Evolutionary conservation across 2,329 filamentous ascomycete genomes (phyloP).

Genomic region (Magnaporthiopsis poae): DNA sequence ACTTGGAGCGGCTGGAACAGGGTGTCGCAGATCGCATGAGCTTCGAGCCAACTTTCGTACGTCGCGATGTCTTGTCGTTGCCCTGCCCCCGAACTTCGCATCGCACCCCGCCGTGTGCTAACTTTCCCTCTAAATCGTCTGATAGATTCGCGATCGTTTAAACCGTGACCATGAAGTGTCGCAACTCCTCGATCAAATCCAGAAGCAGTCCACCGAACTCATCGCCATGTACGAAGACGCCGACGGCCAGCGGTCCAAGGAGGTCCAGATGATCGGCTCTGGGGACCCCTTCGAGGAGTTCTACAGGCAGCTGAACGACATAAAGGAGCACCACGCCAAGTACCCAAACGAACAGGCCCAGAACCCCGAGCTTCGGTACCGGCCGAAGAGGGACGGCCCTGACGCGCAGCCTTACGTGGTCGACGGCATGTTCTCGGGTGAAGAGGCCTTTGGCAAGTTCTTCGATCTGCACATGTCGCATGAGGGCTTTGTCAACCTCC

Average conservation of each 20-base stretch:
- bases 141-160: slow-evolving; percentile 74
- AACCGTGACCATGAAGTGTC: slow-evolving; percentile 86
- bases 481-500: slow-evolving; percentile 82
- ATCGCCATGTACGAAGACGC: slow-evolving; percentile 76
- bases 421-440: slow-evolving; percentile 87
- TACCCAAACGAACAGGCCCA: slow-evolving; percentile 94
- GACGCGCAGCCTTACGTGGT: slow-evolving; percentile 56
- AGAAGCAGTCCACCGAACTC: slow-evolving; percentile 71
- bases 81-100: not conserved
- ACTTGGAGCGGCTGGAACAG: slow-evolving; percentile 90
- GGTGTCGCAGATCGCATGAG: slow-evolving; percentile 80
- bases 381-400: slow-evolving; percentile 44
- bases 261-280: slow-evolving; percentile 73
- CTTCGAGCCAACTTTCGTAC: slow-evolving; percentile 79
- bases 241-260: slow-evolving; percentile 59
- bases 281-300: slow-evolving; percentile 87
- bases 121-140: not conserved
- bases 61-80: slow-evolving; percentile 22
- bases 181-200: slow-evolving; percentile 76
- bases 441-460: slow-evolving; percentile 86
- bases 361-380: slow-evolving; percentile 88
- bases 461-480: slow-evolving; percentile 79
- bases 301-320: slow-evolving; percentile 69
- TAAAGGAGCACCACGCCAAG: slow-evolving; percentile 78
- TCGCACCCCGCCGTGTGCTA: not conserved